Evolutionary conservation across 2,329 filamentous ascomycete genomes (phyloP), one percentile per base, ranked within the genome.

Genomic region (Mariannaea sp.): DNA sequence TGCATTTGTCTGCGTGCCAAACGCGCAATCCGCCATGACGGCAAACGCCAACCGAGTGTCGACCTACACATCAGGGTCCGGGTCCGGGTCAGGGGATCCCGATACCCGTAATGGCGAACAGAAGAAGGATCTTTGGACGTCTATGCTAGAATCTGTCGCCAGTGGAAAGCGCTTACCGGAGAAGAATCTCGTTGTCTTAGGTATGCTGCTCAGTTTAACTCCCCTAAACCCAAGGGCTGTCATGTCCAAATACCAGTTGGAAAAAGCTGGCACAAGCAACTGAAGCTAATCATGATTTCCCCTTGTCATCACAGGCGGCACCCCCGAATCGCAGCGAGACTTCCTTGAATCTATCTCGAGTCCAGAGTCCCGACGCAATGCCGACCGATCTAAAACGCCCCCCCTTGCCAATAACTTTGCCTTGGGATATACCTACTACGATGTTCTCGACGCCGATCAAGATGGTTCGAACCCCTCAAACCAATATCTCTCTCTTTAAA

Each of bases 371-470:
- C 76, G 78, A 66, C 77, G 79, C 61, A 77, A 73, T 59, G 74
- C 77, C 62, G 84, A 81, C 72, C 80, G 77, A 66, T 80, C 80
- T 69, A 86, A 83, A 70, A 81, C 82, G 56, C 88, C 90, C 2
- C 90, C 91, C 17, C 83, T 96, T 67, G 92, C 92, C 49, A 97
- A 97, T 69, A 89, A 88, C 69, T 96, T 96, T 73, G 92, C 92
- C 9, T 76, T 97, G 55, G 92, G 92, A 45, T 97, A 97, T 71
- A 96, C 92, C 48, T 97, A 96, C 74, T 91, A 95, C 71, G 91
- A 97, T 73, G 91, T 97, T 30, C 80, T 96, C 30, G 92, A 97
- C 72, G 88, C 90, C 51, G 92, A 97, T 70, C 92, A 96, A 72
- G 93, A 97, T 79, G 90, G 90, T 92, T 73, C 54, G 73, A 66